Evolutionary conservation across 768 basidiomycete species (phyloP).

Genomic region (Mycena epipterygia): DNA sequence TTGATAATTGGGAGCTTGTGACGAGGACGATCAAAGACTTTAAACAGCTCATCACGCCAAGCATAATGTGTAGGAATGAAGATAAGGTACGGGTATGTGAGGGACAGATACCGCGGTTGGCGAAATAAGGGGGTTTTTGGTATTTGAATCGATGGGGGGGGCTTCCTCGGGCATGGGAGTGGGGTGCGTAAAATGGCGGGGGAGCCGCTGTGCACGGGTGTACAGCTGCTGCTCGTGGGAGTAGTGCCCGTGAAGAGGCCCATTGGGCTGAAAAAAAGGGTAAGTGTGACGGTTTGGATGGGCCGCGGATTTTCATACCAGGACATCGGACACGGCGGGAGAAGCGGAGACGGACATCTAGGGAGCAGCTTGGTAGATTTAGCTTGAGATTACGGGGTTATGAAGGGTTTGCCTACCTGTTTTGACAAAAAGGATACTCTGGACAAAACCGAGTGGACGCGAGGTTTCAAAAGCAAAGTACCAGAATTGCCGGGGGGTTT

Average conservation of each 20-base stretch:
- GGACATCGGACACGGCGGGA: background rate
- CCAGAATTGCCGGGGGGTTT: background rate
- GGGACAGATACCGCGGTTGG: background rate
- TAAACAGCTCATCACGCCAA: background rate
- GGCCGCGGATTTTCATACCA: background rate
- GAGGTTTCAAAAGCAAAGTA: background rate
- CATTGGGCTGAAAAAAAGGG: background rate
- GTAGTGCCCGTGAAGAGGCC: slow-evolving; percentile 10
- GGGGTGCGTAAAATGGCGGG: background rate
- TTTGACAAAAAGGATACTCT: background rate
- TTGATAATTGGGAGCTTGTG: background rate
- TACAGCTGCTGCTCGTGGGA: background rate
- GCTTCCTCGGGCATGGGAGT: slow-evolving; percentile 7
- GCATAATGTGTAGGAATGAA: background rate
- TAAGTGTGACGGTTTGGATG: background rate
- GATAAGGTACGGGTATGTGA: background rate
- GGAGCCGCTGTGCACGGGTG: slow-evolving; percentile 2
- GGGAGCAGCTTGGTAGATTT: background rate
- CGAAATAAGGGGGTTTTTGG: background rate
- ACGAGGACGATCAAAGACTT: background rate
- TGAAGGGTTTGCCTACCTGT: background rate
- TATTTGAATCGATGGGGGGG: background rate
- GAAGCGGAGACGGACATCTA: background rate
- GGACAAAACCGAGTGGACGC: background rate
- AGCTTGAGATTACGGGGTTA: background rate